phyloP scores from a whole-genome alignment of 768 basidiomycete genomes.

The Phanerodontia chrysosporium region DNA sequence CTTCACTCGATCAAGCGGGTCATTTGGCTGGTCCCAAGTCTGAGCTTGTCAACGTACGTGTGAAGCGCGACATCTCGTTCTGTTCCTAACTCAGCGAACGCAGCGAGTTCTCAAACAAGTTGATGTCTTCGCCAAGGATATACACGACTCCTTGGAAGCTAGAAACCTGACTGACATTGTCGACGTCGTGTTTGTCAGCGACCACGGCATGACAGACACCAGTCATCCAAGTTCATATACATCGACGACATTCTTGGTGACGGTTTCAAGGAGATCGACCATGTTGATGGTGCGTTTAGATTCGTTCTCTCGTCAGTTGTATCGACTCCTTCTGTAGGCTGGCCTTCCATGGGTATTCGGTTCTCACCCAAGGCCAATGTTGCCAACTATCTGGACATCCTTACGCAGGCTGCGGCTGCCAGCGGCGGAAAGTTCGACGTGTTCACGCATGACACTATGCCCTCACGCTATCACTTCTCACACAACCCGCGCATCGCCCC shows the following conservation, averaged over 20 bases:
- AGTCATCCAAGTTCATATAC: slow-evolving; percentile 70
- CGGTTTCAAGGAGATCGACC: slow-evolving; percentile 56
- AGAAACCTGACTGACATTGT: slow-evolving; percentile 82
- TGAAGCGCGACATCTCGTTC: too few species aligned
- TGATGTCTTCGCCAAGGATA: slow-evolving; percentile 68
- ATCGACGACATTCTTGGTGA: slow-evolving; percentile 77
- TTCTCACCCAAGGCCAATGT: slow-evolving; percentile 59
- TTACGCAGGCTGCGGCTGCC: slow-evolving; percentile 47
- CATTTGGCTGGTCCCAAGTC: slow-evolving; percentile 70
- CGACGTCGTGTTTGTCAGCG: slow-evolving; percentile 86
- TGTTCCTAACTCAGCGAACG: too few species aligned
- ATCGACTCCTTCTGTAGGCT: slow-evolving; percentile 40
- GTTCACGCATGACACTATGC: slow-evolving; percentile 80
- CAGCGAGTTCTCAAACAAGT: slow-evolving; percentile 64
- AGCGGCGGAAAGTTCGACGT: slow-evolving; percentile 72
- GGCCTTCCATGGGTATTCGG: slow-evolving; percentile 86
- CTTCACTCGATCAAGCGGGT: slow-evolving; percentile 83
- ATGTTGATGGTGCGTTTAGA: slow-evolving; percentile 54
- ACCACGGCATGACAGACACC: slow-evolving; percentile 93
- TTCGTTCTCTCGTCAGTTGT: background rate
- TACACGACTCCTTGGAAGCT: slow-evolving; percentile 57
- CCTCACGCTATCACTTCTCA: slow-evolving; percentile 72
- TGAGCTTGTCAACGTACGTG: slow-evolving; percentile 65
- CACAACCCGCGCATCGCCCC: slow-evolving; percentile 79
- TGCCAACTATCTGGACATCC: slow-evolving; percentile 47